These are phyloP conservation scores for Haplosporangium gracile DNA, from an alignment of 192 early-diverging fungal species.

Conservation along the genomic window DNA sequence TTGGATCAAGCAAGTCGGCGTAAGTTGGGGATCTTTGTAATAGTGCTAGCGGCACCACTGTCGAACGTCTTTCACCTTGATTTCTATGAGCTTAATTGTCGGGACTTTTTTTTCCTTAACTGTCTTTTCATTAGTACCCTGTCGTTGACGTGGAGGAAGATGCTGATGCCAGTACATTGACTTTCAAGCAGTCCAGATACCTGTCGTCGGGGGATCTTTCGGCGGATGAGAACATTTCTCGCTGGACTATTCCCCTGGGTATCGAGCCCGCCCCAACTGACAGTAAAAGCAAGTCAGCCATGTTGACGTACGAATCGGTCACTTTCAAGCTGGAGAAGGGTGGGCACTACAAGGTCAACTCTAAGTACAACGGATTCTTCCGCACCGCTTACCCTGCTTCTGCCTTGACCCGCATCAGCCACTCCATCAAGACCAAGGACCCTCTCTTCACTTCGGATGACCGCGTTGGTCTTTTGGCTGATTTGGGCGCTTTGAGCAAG, in stretches of 20 bases:
- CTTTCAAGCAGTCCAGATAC: slow-evolving; percentile 85
- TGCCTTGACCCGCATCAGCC: slow-evolving; percentile 65
- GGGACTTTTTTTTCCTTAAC: background rate
- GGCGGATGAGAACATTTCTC: slow-evolving; percentile 81
- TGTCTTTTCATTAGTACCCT: slow-evolving; percentile 69
- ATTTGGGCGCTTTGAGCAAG: slow-evolving; percentile 81
- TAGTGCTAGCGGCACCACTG: slow-evolving; percentile 3
- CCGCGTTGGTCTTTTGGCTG: slow-evolving; percentile 86
- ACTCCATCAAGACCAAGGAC: slow-evolving; percentile 66
- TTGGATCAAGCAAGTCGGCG: slow-evolving; percentile 91
- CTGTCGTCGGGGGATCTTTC: slow-evolving; percentile 85
- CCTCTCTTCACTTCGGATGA: slow-evolving; percentile 75
- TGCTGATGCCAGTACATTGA: slow-evolving; percentile 64
- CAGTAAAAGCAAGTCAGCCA: slow-evolving; percentile 46
- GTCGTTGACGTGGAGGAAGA: slow-evolving; percentile 78
- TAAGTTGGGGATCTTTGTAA: slow-evolving; percentile 29
- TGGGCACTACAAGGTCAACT: slow-evolving; percentile 90
- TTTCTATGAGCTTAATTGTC: background rate
- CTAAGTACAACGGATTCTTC: slow-evolving; percentile 84
- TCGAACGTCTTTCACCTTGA: too few relatives aligned
- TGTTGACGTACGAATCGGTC: slow-evolving; percentile 57
- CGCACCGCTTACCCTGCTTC: slow-evolving; percentile 82
- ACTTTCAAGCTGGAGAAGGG: slow-evolving; percentile 64
- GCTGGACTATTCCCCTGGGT: slow-evolving; percentile 92
- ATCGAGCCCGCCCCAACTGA: slow-evolving; percentile 47